Conservation (phyloP, 1,284 basidiomycete species). For the Ceratobasidium sp. region DNA sequence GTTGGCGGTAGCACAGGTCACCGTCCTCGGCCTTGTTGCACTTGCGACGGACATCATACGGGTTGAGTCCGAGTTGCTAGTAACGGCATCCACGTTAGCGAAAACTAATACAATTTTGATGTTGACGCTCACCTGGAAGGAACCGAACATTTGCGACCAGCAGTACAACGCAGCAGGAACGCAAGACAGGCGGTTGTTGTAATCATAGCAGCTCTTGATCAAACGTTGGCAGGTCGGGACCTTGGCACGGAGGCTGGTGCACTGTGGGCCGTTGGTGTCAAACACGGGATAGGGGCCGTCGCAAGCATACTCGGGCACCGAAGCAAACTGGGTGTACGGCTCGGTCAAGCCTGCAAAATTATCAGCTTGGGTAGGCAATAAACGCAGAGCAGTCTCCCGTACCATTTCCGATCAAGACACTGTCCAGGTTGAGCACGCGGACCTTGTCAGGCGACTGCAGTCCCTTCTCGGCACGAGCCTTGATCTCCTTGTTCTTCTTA, state of each 20-base stretch:
- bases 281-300: conserved; percentile 76
- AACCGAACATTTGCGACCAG: conserved; percentile 56
- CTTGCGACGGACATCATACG: conserved; percentile 81
- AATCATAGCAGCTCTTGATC: conserved; percentile 68
- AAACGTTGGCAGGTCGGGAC: conserved; percentile 74
- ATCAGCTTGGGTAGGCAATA: neutral
- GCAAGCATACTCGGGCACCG: conserved; percentile 83
- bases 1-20: conserved; percentile 72
- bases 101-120: neutral
- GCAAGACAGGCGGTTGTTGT: conserved; percentile 63
- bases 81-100: neutral
- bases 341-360: conserved; percentile 62
- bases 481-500: conserved; percentile 66
- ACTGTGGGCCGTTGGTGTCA: conserved; percentile 71
- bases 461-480: conserved; percentile 19
- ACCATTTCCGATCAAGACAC: conserved; percentile 82
- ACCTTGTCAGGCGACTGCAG: conserved; percentile 49
- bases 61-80: conserved; percentile 50
- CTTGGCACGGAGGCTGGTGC: conserved; percentile 66
- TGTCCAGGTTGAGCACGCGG: conserved; percentile 74
- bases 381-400: neutral
- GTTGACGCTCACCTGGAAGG: conserved; percentile 50
- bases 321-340: conserved; percentile 73
- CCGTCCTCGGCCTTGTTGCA: conserved; percentile 77
- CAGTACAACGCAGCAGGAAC: conserved; percentile 56